These are phyloP conservation scores for Epichloe baconii DNA, from an alignment of 2,329 filamentous ascomycete species.

Conservation along the genomic window DNA sequence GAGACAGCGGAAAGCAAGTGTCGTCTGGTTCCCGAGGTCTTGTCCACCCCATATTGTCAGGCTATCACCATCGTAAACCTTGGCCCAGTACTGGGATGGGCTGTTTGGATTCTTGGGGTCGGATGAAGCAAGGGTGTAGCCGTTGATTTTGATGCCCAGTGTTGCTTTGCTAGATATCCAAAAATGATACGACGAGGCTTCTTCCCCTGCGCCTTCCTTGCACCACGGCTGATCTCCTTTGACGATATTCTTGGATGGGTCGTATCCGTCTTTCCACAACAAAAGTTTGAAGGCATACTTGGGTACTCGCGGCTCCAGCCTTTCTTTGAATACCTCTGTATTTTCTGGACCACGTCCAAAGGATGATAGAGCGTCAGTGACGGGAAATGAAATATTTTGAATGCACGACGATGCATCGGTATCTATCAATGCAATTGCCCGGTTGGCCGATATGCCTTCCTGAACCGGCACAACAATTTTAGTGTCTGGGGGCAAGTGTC, in stretches of 20 bases:
- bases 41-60: slow-evolving; percentile 55
- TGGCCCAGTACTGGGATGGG: slow-evolving; percentile 49
- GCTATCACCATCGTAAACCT: slow-evolving; percentile 63
- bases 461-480: slow-evolving; percentile 24
- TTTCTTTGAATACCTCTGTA: slow-evolving; percentile 51
- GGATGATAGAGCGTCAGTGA: slow-evolving; percentile 55
- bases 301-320: slow-evolving; percentile 57
- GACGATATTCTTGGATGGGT: slow-evolving; percentile 41
- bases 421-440: slow-evolving; percentile 50
- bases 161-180: slow-evolving; percentile 71
- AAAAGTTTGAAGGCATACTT: slow-evolving; percentile 71
- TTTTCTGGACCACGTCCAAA: slow-evolving; percentile 66
- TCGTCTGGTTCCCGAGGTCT: slow-evolving; percentile 27
- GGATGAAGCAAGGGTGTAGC: slow-evolving; percentile 45
- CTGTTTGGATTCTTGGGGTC: slow-evolving; percentile 39
- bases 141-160: slow-evolving; percentile 65
- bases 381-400: slow-evolving; percentile 45
- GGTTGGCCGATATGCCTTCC: slow-evolving; percentile 20
- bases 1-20: slow-evolving; percentile 38
- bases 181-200: slow-evolving; percentile 49
- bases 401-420: slow-evolving; percentile 54
- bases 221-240: slow-evolving; percentile 37
- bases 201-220: slow-evolving; percentile 15
- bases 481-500: slow-evolving; percentile 25
- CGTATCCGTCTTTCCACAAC: slow-evolving; percentile 57